phyloP scores from a whole-genome alignment of 2,329 filamentous ascomycete species.

The Colletotrichum sublineola region DNA sequence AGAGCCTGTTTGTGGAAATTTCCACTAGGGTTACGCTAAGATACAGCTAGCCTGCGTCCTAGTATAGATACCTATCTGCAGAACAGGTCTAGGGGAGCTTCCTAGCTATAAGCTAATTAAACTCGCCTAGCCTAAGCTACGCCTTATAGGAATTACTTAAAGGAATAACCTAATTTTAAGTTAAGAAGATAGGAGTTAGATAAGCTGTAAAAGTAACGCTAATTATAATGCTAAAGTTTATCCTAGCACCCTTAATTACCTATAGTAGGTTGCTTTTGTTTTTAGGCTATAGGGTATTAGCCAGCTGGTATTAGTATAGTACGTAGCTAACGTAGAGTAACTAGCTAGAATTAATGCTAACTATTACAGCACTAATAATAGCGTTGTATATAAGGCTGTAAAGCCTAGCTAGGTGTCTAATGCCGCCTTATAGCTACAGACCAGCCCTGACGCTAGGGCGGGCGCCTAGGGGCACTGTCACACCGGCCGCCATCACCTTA shows the following conservation, averaged over 20 bases:
- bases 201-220: slow-evolving; percentile 65
- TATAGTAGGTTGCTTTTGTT: slow-evolving; percentile 66
- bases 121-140: slow-evolving; percentile 52
- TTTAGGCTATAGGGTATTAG: slow-evolving; percentile 56
- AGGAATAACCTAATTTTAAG: slow-evolving; percentile 57
- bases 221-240: slow-evolving; percentile 70
- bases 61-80: slow-evolving; percentile 69
- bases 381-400: slow-evolving; percentile 71
- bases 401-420: slow-evolving; percentile 68
- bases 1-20: slow-evolving; percentile 47
- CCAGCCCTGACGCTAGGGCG: slow-evolving; percentile 75
- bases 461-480: slow-evolving; percentile 71
- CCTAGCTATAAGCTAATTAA: slow-evolving; percentile 55
- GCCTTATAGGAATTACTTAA: slow-evolving; percentile 51
- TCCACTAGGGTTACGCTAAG: slow-evolving; percentile 67
- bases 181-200: slow-evolving; percentile 55
- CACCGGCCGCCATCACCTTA: slow-evolving; percentile 58
- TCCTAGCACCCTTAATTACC: slow-evolving; percentile 70
- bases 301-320: slow-evolving; percentile 59
- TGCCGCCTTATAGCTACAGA: slow-evolving; percentile 74
- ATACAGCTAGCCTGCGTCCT: slow-evolving; percentile 57
- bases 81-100: slow-evolving; percentile 59
- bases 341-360: slow-evolving; percentile 62
- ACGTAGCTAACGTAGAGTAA: slow-evolving; percentile 65
- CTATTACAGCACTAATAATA: slow-evolving; percentile 71